These are phyloP conservation scores for Schizopora paradoxa DNA, from an alignment of 1,284 basidiomycete species.

Conservation along the genomic window DNA sequence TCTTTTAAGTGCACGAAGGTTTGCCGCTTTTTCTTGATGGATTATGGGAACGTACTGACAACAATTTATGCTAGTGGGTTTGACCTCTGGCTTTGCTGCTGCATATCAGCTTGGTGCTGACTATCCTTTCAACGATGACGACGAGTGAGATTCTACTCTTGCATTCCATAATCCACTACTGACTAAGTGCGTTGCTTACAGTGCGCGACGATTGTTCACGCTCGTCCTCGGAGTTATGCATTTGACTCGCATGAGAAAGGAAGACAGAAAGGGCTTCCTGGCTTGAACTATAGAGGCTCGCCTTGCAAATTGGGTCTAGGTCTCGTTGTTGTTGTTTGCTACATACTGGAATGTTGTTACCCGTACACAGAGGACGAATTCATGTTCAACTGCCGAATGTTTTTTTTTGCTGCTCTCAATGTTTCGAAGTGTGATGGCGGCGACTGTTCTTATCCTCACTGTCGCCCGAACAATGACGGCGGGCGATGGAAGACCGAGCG, in stretches of 20 bases:
- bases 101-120: slow-evolving; percentile 53
- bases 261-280: slow-evolving; percentile 30
- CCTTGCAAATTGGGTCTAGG: no score
- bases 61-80: slow-evolving; percentile 52
- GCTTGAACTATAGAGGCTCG: no score
- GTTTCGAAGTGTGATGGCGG: no score
- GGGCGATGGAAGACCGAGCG: no score
- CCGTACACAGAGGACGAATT: no score
- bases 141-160: slow-evolving; percentile 30
- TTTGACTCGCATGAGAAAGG: slow-evolving; percentile 28
- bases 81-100: slow-evolving; percentile 54
- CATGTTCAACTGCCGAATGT: no score
- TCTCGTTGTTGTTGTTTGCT: no score
- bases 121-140: slow-evolving; percentile 41
- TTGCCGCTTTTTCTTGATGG: neutral
- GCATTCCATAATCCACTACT: neutral
- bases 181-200: neutral
- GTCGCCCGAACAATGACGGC: no score
- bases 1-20: slow-evolving; percentile 18
- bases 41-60: slow-evolving; percentile 16
- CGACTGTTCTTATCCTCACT: no score
- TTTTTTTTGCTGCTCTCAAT: no score
- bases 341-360: no score
- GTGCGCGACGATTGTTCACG: slow-evolving; percentile 35
- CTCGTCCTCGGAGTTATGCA: slow-evolving; percentile 41